phyloP scores from a whole-genome alignment of 495 filamentous ascomycete species.

The Penicillium canescens region DNA sequence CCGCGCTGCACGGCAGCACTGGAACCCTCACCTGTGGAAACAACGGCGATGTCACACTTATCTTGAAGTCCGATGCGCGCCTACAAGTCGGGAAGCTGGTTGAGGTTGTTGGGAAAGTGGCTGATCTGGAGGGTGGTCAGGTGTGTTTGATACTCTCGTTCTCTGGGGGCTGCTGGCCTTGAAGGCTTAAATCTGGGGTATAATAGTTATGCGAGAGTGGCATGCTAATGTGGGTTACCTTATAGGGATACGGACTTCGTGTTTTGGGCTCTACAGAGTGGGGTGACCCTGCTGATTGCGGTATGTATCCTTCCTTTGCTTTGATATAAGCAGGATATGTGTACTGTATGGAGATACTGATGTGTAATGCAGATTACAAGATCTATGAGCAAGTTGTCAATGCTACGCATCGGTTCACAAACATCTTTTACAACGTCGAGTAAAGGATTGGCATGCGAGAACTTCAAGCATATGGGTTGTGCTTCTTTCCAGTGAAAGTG shows the following conservation, averaged over 20 bases:
- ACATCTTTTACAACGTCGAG: slow-evolving; percentile 68
- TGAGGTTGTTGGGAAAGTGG: slow-evolving; percentile 91
- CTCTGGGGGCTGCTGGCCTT: not conserved
- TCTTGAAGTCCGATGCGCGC: slow-evolving; percentile 79
- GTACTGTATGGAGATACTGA: not conserved
- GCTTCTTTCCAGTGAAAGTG: too few relatives aligned
- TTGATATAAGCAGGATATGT: not conserved
- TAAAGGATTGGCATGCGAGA: not conserved
- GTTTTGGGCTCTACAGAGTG: slow-evolving; percentile 78
- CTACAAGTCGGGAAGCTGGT: slow-evolving; percentile 75
- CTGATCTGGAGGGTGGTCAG: slow-evolving; percentile 49
- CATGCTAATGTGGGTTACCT: slow-evolving; percentile 1
- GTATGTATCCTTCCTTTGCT: slow-evolving; percentile 25
- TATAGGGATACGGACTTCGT: slow-evolving; percentile 67
- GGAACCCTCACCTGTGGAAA: slow-evolving; percentile 71
- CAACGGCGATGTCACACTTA: slow-evolving; percentile 66
- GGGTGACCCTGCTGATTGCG: slow-evolving; percentile 53
- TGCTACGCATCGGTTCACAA: slow-evolving; percentile 80
- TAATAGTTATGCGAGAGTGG: not conserved
- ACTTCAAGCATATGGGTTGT: not conserved
- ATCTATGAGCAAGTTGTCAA: slow-evolving; percentile 83
- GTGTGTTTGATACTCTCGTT: slow-evolving; percentile 15
- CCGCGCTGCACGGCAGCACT: slow-evolving; percentile 74
- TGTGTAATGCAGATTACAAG: slow-evolving; percentile 62
- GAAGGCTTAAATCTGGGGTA: not conserved